A percentile compares a stretch with the other conserved stretches of the same genome.
phyloP scores from a whole-genome alignment of 2,329 filamentous ascomycete species.

The Helminthosporium solani region DNA sequence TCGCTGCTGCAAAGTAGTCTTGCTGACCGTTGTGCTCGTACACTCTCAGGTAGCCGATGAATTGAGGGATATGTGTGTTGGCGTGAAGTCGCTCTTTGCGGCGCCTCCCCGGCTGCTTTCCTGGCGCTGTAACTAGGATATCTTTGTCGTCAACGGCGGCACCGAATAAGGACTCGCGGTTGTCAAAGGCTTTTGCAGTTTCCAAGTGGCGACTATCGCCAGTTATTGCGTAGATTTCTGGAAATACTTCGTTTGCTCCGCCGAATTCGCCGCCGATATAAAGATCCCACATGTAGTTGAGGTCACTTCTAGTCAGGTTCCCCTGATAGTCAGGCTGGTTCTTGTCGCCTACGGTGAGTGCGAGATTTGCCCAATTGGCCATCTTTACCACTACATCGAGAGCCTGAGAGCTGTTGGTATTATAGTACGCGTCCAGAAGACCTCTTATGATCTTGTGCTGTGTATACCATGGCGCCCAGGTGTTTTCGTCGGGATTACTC shows the following conservation, averaged over 20 bases:
- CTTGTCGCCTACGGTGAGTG: constrained; percentile 14
- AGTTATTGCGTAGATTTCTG: constrained; percentile 14
- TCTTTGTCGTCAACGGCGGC: constrained; percentile 11
- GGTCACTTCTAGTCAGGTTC: constrained; percentile 15
- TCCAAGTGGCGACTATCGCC: constrained; percentile 10
- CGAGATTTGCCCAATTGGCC: constrained; percentile 16
- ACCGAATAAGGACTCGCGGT: constrained; percentile 16
- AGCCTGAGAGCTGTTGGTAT: constrained; percentile 16
- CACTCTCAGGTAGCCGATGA: constrained; percentile 15
- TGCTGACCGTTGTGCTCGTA: constrained; percentile 12
- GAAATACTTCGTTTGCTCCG: constrained; percentile 16
- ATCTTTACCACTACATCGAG: constrained; percentile 16
- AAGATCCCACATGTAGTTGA: constrained; percentile 19
- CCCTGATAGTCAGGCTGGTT: constrained; percentile 15
- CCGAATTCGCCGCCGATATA: constrained; percentile 19
- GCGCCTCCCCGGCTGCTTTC: constrained; percentile 10
- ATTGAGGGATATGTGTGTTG: constrained; percentile 16
- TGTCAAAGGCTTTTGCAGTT: constrained; percentile 14
- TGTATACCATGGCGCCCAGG: constrained; percentile 19
- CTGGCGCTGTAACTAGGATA: constrained; percentile 13
- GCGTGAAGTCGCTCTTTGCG: constrained; percentile 13
- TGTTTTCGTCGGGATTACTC: constrained; percentile 9
- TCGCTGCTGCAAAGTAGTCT: constrained; percentile 15
- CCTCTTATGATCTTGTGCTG: constrained; percentile 19
- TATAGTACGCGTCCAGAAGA: constrained; percentile 16